These are phyloP conservation scores for Odonthalia washingtoniensis DNA, from an alignment of 31 red algal genomes.

Conservation along the genomic window DNA sequence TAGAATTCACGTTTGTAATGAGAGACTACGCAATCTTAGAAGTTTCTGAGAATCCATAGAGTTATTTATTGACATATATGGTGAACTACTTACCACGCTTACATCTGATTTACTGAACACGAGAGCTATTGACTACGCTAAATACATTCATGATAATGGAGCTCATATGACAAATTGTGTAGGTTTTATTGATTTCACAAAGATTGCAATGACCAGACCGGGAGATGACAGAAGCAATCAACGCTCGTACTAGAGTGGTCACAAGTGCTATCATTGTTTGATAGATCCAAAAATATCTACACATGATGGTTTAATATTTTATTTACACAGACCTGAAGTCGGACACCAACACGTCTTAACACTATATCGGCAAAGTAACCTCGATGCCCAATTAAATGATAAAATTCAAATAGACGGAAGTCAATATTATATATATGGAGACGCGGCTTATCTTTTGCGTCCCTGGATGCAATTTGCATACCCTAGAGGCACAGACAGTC, in stretches of 20 bases:
- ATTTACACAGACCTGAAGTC: not conserved
- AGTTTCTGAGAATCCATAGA: too few species aligned
- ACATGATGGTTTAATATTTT: too few species aligned
- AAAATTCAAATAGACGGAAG: not conserved
- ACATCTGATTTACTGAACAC: too few species aligned
- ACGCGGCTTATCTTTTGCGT: constrained; percentile 15
- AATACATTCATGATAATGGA: too few species aligned
- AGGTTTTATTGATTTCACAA: too few species aligned
- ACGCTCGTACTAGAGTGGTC: not conserved
- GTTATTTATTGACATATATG: too few species aligned
- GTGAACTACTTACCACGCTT: too few species aligned
- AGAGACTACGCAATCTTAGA: too few species aligned
- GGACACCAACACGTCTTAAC: not conserved
- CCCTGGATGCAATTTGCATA: not conserved
- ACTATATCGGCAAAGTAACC: not conserved
- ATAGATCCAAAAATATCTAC: not conserved
- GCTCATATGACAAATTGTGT: too few species aligned
- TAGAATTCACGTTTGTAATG: too few species aligned
- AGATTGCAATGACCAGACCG: not conserved
- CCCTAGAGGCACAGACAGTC: not conserved
- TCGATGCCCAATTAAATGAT: not conserved
- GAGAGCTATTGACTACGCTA: too few species aligned
- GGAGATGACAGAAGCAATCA: not conserved
- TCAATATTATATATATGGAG: constrained; percentile 10
- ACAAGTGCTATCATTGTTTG: not conserved